Conservation (phyloP, 176 grass and related monocot genomes). For the Rhipidocladum racemiflorum region DNA sequence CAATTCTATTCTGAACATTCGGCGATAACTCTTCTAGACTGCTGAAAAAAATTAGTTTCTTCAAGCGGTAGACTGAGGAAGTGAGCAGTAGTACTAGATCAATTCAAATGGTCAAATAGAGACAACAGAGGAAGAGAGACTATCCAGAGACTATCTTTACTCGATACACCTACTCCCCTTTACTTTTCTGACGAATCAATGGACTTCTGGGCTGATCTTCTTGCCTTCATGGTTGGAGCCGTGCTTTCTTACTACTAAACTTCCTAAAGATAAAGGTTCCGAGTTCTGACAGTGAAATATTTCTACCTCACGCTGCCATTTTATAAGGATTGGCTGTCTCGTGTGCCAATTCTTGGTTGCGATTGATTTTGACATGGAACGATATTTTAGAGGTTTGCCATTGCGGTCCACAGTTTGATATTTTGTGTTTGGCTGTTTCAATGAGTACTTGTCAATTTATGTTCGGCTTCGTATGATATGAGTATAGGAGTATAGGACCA, state of each 20-base stretch:
- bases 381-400: not conserved
- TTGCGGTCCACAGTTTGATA: not conserved
- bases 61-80: not conserved
- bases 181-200: not conserved
- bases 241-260: not conserved
- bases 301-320: not conserved
- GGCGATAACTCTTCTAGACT: not conserved
- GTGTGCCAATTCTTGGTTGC: not conserved
- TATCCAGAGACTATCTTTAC: too few relatives aligned
- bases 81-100: not conserved
- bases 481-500: not conserved
- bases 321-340: not conserved
- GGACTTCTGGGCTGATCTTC: not conserved
- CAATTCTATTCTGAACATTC: not conserved
- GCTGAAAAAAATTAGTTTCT: not conserved
- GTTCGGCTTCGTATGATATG: not conserved
- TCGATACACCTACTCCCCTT: not conserved
- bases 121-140: not conserved
- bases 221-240: not conserved
- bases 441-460: not conserved
- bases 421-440: not conserved
- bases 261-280: not conserved
- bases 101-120: not conserved
- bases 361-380: not conserved
- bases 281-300: not conserved